Evolutionary conservation across 495 filamentous ascomycete species (phyloP).

Genomic region (Daldinia childiae): DNA sequence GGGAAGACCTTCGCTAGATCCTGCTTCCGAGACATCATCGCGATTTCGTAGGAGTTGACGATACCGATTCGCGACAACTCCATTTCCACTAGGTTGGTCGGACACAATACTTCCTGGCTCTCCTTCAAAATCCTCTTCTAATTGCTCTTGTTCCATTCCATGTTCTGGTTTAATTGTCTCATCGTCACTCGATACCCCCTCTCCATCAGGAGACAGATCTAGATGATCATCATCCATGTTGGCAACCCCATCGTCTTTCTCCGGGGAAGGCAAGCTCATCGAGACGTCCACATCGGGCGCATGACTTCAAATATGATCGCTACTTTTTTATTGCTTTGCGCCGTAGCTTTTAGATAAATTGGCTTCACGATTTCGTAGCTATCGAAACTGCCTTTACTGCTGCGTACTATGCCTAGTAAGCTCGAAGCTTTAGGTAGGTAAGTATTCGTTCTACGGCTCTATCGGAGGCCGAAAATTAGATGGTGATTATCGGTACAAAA

Average conservation of each 20-base stretch:
- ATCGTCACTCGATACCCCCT: conserved; percentile 54
- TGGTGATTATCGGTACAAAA: conserved; percentile 3
- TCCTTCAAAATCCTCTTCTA: conserved; percentile 54
- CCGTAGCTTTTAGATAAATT: background rate
- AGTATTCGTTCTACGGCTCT: conserved; percentile 15
- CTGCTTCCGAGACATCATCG: conserved; percentile 59
- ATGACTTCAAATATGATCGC: conserved; percentile 46
- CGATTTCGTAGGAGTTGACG: conserved; percentile 52
- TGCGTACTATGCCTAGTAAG: conserved; percentile 36
- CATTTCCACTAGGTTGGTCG: conserved; percentile 40
- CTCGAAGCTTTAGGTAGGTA: conserved; percentile 16
- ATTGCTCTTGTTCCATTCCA: conserved; percentile 40
- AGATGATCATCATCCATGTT: conserved; percentile 54
- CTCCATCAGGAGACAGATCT: conserved; percentile 49
- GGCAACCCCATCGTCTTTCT: conserved; percentile 57
- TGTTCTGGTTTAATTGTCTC: conserved; percentile 56
- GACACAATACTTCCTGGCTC: conserved; percentile 44
- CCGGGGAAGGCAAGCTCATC: conserved; percentile 62
- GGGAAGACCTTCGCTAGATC: conserved; percentile 53
- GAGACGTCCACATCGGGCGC: conserved; percentile 46
- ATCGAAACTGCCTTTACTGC: background rate
- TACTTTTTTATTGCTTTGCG: conserved; percentile 5
- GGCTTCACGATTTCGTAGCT: background rate
- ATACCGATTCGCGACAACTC: conserved; percentile 57
- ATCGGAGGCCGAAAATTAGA: conserved; percentile 9